Evolutionary conservation across 2,329 filamentous ascomycete genomes (phyloP), one percentile per base, ranked within the genome.

Genomic region (Botrytis deweyae): DNA sequence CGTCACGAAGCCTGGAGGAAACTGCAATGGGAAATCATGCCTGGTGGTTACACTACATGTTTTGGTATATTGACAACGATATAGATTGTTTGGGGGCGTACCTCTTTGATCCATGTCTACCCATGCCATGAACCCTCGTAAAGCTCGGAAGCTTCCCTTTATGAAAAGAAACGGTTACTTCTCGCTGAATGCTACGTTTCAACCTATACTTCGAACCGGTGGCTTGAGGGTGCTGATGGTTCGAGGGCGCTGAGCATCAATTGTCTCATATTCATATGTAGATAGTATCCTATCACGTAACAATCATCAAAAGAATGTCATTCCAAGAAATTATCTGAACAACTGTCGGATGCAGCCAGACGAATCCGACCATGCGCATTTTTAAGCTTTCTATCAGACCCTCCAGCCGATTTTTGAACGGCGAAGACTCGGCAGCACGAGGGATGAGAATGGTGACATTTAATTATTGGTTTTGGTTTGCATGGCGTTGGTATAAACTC

Each of bases 171-270:
- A 22, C 7, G 46, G 25, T 44, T 49, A 44, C 29, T 22, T 12
- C 20, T n/a, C 22, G 44, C 5, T 63, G 20, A 49, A 36, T 36
- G 63, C 63, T 38, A 4, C 42, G 20, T 49, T 18, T 22, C 22
- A 62, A n/a, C 20, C 42, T n/a, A 10, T 18, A 16, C 63, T 29
- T 65, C 29, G 29, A 66, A 66, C 33, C 16, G 29, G 33, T 66
- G 44, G 36, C 46, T 67, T 36, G 46, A 40, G 65, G 65, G 46
- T 55, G 65, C 25, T 55, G 12, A 36, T 66, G 20, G 16, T 25
- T 67, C 46, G 36, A 55, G 65, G 65, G 46, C n/a, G 65, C 65
- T 55, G 65, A 40, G 46, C 65, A 67, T 55, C 46, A 67, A 40
- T 20, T 36, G 46, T 55, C 46, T 67, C 52, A 58, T 58, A 18